These are phyloP conservation scores for Sarocladium oryzae DNA, from an alignment of 2,329 filamentous ascomycete genomes.

Conservation along the genomic window DNA sequence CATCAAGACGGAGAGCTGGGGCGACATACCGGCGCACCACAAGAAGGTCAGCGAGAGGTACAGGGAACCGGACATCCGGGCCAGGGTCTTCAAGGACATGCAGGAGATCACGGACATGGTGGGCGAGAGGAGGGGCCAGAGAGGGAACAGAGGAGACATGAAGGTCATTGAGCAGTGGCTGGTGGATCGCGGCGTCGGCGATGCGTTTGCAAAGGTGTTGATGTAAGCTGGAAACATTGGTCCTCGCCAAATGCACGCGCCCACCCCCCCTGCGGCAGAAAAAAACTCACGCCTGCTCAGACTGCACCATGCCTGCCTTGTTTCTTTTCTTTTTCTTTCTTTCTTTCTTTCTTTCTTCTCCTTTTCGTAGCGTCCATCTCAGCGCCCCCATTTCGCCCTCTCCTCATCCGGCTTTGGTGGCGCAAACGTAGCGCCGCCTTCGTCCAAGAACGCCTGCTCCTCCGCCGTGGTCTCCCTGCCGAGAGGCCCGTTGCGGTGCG, in stretches of 20 bases:
- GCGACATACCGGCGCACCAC: conserved; percentile 54
- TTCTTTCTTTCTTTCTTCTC: not conserved
- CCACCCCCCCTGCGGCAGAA: too few relatives aligned
- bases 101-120: conserved; percentile 46
- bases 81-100: conserved; percentile 47
- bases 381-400: not conserved
- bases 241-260: too few relatives aligned
- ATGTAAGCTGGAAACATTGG: conserved; percentile 17
- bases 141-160: conserved; percentile 47
- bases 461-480: conserved; percentile 41
- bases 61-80: conserved; percentile 28
- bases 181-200: conserved; percentile 34
- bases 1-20: conserved; percentile 58
- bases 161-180: conserved; percentile 45
- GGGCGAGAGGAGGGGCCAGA: conserved; percentile 39
- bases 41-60: conserved; percentile 56
- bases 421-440: conserved; percentile 35
- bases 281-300: too few relatives aligned
- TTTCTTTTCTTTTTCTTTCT: not conserved
- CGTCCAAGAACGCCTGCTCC: conserved; percentile 43
- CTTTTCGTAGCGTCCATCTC: not conserved
- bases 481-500: conserved; percentile 47
- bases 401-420: conserved; percentile 7
- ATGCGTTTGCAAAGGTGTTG: conserved; percentile 36
- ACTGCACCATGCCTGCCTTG: not conserved